Evolutionary conservation across 177 flowering plant genomes (phyloP).

Genomic region (Vitis hybrid): DNA sequence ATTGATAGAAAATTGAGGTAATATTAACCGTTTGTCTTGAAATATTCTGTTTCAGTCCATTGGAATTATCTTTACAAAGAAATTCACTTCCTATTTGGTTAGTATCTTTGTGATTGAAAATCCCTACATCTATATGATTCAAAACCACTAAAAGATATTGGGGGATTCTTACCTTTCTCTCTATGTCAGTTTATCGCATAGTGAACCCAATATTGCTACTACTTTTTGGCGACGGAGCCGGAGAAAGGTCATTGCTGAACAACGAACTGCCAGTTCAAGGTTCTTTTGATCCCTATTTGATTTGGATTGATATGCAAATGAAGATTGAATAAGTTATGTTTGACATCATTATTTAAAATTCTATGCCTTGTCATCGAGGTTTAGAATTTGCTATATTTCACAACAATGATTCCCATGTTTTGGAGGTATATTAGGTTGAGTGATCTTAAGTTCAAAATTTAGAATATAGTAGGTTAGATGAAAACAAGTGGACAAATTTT

Average conservation of each 20-base stretch:
- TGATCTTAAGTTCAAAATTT: too few species aligned
- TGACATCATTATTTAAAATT: not conserved
- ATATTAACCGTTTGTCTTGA: not conserved
- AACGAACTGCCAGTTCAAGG: slow-evolving; percentile 98
- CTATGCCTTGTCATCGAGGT: not conserved
- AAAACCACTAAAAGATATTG: too few species aligned
- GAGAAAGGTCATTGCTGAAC: slow-evolving; percentile 78
- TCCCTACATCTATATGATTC: not conserved
- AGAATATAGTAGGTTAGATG: too few species aligned
- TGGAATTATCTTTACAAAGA: not conserved
- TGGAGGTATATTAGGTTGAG: not conserved
- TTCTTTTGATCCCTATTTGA: slow-evolving; percentile 24
- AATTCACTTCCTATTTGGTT: not conserved
- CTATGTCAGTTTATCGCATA: slow-evolving; percentile 70
- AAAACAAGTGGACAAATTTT: too few species aligned
- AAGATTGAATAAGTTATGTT: not conserved
- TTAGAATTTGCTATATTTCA: not conserved
- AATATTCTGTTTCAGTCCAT: not conserved
- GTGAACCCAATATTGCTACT: slow-evolving; percentile 87
- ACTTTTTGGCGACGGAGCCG: slow-evolving; percentile 83
- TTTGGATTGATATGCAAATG: slow-evolving; percentile 5
- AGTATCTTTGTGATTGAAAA: too few species aligned
- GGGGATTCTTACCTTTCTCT: not conserved
- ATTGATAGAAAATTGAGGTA: slow-evolving; percentile 71
- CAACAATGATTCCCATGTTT: not conserved